phyloP scores from a whole-genome alignment of 257 asterid genomes.

The Nicotiana noctiflora region DNA sequence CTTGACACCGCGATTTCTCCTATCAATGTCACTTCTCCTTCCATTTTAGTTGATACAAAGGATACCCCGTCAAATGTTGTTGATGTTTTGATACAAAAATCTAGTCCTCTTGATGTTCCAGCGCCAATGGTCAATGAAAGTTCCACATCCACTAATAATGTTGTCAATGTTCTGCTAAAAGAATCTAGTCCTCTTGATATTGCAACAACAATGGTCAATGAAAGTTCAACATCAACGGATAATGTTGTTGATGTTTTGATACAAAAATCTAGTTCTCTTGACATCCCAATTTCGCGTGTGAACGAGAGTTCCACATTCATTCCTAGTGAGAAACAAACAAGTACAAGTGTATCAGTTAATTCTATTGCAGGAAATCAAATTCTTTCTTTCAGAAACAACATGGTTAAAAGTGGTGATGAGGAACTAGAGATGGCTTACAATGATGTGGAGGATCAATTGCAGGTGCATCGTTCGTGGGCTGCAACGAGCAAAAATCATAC shows the following conservation, averaged over 20 bases:
- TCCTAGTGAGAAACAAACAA: background rate
- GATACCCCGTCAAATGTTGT: background rate
- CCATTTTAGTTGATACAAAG: background rate
- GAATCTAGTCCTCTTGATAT: background rate
- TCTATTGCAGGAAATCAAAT: conserved; percentile 2
- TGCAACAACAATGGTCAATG: background rate
- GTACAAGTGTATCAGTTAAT: background rate
- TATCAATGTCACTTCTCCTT: conserved; percentile 18
- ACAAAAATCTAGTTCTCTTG: background rate
- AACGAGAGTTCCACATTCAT: background rate
- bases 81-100: background rate
- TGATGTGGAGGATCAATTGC: conserved; percentile 35
- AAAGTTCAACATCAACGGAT: background rate
- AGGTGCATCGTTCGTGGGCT: conserved; percentile 47
- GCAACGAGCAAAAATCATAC: conserved; percentile 14
- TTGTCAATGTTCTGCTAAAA: background rate
- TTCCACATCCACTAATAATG: background rate
- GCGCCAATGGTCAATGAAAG: background rate
- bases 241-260: background rate
- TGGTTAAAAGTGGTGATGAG: conserved; percentile 11
- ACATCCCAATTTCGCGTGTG: too few relatives aligned
- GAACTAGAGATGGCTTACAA: conserved; percentile 26
- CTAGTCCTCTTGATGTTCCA: background rate
- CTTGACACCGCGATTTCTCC: conserved; percentile 26
- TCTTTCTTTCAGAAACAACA: conserved; percentile 4